phyloP scores from a whole-genome alignment of 1,139 yeast species.

The Pichia sp. region DNA sequence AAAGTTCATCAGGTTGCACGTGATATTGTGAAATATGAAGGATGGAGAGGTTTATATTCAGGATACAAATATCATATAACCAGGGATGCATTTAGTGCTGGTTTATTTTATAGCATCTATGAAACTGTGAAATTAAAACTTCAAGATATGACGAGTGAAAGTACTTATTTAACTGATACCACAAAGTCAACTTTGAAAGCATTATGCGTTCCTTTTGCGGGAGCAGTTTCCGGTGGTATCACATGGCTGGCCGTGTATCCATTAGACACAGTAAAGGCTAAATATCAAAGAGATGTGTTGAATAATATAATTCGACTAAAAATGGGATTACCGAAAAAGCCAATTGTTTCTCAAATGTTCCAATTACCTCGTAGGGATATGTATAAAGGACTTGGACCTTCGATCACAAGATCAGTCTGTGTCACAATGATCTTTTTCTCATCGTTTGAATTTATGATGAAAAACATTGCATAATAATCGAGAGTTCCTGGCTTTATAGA shows the following conservation, averaged over 20 bases:
- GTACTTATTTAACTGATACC: constrained; percentile 4
- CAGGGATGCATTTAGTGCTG: constrained; percentile 67
- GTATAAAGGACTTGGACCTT: constrained; percentile 74
- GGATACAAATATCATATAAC: constrained; percentile 62
- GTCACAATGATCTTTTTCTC: constrained; percentile 75
- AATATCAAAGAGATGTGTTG: constrained; percentile 67
- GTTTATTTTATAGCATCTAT: constrained; percentile 65
- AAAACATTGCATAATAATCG: constrained; percentile 32
- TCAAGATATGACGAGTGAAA: constrained; percentile 29
- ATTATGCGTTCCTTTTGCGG: constrained; percentile 45
- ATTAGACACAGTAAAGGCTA: constrained; percentile 68
- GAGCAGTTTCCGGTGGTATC: constrained; percentile 71
- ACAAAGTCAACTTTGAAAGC: constrained; percentile 11
- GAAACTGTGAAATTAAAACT: constrained; percentile 53
- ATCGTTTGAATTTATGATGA: constrained; percentile 60
- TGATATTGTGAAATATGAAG: constrained; percentile 51
- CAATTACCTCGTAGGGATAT: constrained; percentile 38
- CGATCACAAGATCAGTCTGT: constrained; percentile 60
- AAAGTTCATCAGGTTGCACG: constrained; percentile 42
- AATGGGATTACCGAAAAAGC: constrained; percentile 37
- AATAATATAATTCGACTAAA: constrained; percentile 50
- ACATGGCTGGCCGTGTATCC: constrained; percentile 76
- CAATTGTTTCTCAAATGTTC: constrained; percentile 29
- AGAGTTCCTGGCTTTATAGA: not conserved
- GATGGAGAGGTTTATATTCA: constrained; percentile 58